Conservation (phyloP, 2,329 filamentous ascomycete genomes). For the Fusarium lateritium region DNA sequence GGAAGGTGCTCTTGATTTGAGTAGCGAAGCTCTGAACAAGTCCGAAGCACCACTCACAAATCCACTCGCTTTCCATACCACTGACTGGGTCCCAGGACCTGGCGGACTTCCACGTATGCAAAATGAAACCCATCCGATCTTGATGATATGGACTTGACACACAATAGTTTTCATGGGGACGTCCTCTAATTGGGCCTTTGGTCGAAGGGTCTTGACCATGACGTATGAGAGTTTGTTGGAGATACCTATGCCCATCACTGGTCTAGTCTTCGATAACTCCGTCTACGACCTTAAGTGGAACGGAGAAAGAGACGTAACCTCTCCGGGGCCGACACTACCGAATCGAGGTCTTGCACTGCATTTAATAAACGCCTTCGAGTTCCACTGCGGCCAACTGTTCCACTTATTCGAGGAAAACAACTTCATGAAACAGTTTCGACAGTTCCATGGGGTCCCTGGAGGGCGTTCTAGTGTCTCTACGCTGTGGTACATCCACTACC, state of each 20-base stretch:
- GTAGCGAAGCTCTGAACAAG: background rate
- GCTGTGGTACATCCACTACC: slow-evolving; percentile 42
- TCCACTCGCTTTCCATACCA: slow-evolving; percentile 39
- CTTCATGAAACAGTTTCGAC: slow-evolving; percentile 37
- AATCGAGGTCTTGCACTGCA: too few species aligned
- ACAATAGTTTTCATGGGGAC: slow-evolving; percentile 38
- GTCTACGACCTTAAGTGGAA: slow-evolving; percentile 38
- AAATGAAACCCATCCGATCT: too few species aligned
- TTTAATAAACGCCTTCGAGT: slow-evolving; percentile 15
- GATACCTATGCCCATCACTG: slow-evolving; percentile 24
- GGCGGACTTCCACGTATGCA: background rate
- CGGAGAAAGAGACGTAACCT: background rate
- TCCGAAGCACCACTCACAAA: slow-evolving; percentile 35
- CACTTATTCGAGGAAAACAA: slow-evolving; percentile 34
- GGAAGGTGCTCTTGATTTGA: too few species aligned
- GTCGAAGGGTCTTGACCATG: slow-evolving; percentile 40
- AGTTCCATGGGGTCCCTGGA: slow-evolving; percentile 22
- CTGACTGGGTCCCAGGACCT: slow-evolving; percentile 37
- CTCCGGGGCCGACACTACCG: too few species aligned
- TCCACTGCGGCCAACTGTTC: slow-evolving; percentile 39
- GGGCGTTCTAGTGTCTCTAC: slow-evolving; percentile 6
- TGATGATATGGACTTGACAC: too few species aligned
- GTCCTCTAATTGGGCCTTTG: slow-evolving; percentile 43
- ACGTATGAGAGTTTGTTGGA: slow-evolving; percentile 34
- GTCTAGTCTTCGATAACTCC: slow-evolving; percentile 27